Conservation (phyloP, 352 stramenopile genomes). For the Pythium aristosporum region DNA sequence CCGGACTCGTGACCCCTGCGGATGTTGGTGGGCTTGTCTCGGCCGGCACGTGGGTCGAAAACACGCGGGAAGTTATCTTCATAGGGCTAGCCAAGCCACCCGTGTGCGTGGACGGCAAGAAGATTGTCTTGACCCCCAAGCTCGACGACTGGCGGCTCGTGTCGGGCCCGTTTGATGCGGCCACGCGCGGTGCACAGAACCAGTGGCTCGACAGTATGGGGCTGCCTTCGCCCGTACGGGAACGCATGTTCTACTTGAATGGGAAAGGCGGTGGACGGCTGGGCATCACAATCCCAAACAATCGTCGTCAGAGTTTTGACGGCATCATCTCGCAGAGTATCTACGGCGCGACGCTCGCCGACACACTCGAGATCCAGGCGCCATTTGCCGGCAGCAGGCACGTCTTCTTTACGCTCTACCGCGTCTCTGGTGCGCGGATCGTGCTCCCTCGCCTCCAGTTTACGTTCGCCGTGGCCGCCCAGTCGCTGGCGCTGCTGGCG, state of each 20-base stretch:
- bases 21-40: conserved; percentile 35
- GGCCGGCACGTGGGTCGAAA: conserved; percentile 34
- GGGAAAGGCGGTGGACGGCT: conserved; percentile 26
- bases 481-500: conserved; percentile 31
- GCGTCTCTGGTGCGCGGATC: conserved; percentile 28
- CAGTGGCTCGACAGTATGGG: conserved; percentile 39
- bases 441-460: conserved; percentile 35
- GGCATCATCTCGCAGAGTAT: conserved; percentile 34
- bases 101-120: conserved; percentile 10
- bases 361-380: conserved; percentile 33
- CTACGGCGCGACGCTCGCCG: conserved; percentile 31
- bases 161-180: conserved; percentile 5
- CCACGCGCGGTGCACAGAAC: conserved; percentile 17
- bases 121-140: background rate
- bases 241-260: conserved; percentile 36
- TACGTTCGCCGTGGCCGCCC: conserved; percentile 36
- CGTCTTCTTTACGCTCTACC: conserved; percentile 32
- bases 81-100: conserved; percentile 24
- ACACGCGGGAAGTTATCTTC: conserved; percentile 32
- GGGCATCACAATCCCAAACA: conserved; percentile 31
- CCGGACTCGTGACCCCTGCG: conserved; percentile 33
- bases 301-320: conserved; percentile 37
- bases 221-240: conserved; percentile 25
- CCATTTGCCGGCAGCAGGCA: conserved; percentile 26
- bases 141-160: conserved; percentile 5